Evolutionary conservation across 2,329 filamentous ascomycete genomes (phyloP), one percentile per base, ranked within the genome.

Genomic region (Elsinoe perseae): DNA sequence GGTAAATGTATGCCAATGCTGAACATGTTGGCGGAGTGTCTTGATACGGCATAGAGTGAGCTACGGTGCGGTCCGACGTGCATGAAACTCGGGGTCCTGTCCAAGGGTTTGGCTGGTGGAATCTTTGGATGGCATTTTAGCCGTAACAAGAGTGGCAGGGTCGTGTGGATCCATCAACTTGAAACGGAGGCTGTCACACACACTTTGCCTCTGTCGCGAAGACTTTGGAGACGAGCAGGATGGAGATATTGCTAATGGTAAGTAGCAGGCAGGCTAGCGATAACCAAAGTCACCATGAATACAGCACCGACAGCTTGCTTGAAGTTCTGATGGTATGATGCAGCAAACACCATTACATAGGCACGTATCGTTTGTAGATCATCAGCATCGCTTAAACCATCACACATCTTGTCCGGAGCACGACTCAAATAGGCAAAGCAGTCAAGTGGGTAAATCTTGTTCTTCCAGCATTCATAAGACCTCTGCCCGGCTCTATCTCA

Each of bases 91-190:
- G n/a, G n/a, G n/a, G n/a, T n/a, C n/a, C n/a, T n/a, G n/a, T n/a
- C n/a, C 5, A 48, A 28, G 43, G 43, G 43, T 52, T 52, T 52
- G 48, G 48, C 48, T 52, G 48, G 48, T 23, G 30, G 30, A 52
- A 34, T 52, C 9, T 30, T n/a, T n/a, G n/a, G n/a, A n/a, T n/a
- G n/a, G n/a, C 44, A 50, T 36, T 52, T 52, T 52, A 36, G 48
- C 48, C 48, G 48, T 20, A 8, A 14, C 34, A 20, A 52, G n/a
- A 10, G 18, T 36, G 28, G 8, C 12, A 36, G 48, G 48, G 48
- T 52, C 48, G 30, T 23, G 48, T 36, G 48, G 48, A 36, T 52
- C 48, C 43, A 48, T 48, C 43, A 48, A 32, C 16, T 20, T 50
- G 44, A 50, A 50, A 50, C 44, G 44, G 18, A n/a, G 44, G 6